These are phyloP conservation scores for Trichoderma koningii DNA, from an alignment of 2,329 filamentous ascomycete species.

Conservation along the genomic window DNA sequence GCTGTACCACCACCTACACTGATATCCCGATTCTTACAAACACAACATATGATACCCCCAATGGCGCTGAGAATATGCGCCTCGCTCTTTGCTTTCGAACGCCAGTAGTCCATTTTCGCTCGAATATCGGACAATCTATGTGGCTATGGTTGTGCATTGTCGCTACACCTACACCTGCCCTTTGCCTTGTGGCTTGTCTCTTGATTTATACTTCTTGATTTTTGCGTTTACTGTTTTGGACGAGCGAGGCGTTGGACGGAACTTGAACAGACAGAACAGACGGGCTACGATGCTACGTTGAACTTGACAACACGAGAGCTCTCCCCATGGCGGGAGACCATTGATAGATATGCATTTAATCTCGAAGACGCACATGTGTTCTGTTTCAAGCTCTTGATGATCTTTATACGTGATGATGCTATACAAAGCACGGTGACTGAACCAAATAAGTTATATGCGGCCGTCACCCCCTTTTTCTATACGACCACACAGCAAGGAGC, in stretches of 20 bases:
- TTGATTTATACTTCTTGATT: not conserved
- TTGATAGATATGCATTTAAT: constrained; percentile 8
- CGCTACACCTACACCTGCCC: not conserved
- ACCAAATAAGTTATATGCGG: too few relatives aligned
- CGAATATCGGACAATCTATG: not conserved
- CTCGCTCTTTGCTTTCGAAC: constrained; percentile 2
- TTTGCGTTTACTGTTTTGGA: not conserved
- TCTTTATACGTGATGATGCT: not conserved
- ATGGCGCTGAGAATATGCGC: not conserved
- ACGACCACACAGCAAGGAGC: too few relatives aligned
- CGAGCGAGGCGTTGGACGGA: constrained; percentile 25
- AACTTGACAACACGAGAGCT: not conserved
- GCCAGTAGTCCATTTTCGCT: not conserved
- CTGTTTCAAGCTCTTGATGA: not conserved
- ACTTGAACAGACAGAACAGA: not conserved
- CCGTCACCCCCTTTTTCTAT: not conserved
- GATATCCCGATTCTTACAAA: not conserved
- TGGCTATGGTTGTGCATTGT: not conserved
- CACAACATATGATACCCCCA: constrained; percentile 23
- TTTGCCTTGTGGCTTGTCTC: not conserved
- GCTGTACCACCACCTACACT: constrained; percentile 18
- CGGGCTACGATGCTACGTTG: constrained; percentile 6
- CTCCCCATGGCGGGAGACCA: not conserved
- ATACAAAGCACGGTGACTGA: not conserved
- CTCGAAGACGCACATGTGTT: not conserved